Base-by-base conservation (phyloP, 495 filamentous ascomycete species). In the Daldinia decipiens region DNA sequence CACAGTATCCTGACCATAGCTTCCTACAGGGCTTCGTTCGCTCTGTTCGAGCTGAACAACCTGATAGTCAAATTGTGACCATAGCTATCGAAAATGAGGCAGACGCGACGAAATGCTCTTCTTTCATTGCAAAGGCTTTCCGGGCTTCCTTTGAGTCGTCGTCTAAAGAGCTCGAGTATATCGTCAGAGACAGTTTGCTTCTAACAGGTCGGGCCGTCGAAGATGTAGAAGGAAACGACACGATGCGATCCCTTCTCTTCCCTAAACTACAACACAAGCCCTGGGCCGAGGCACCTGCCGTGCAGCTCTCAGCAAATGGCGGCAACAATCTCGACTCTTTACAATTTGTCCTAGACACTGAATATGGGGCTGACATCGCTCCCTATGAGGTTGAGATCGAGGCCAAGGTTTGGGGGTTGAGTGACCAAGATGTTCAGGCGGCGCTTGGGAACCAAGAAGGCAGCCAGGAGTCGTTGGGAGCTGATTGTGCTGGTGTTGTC, bases 141-240 rank as follows among this genome's bases (percentile, higher is more conserved):
- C n/a, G 9, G 29, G 34, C 58, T 36, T 38, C 58, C 0, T 61
- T 61, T 24, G 13, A 51, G 5, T 61, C 43, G 2, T 38, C 58
- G 13, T 61, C 58, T 4, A 61, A 61, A 31, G 58, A 61, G 21
- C 43, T 61, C 11, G 58, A 61, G 27, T 61, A 61, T 26, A 31
- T 61, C 19, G 58, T 61, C 27, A 43, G 58, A 50, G 58, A 61
- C 21, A 43, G 43, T 13, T 21, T 61, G 21, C 24, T 61, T 19
- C 4, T 61, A 21, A 61, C 43, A 8, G 58, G 58, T 39, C 58
- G 58, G 17, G 58, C 58, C 1, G 19, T 61, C 3, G 58, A 61
- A 26, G 36, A 61, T 19, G 58, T 61, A 5, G 29, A 32, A 19
- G 43, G 58, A 26, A 61, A 61, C 58, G 58, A 39, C 2, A 51